Evolutionary conservation across 306 rosid species (phyloP), one percentile per base, ranked within the genome.

Genomic region (Quercus bicolor): DNA sequence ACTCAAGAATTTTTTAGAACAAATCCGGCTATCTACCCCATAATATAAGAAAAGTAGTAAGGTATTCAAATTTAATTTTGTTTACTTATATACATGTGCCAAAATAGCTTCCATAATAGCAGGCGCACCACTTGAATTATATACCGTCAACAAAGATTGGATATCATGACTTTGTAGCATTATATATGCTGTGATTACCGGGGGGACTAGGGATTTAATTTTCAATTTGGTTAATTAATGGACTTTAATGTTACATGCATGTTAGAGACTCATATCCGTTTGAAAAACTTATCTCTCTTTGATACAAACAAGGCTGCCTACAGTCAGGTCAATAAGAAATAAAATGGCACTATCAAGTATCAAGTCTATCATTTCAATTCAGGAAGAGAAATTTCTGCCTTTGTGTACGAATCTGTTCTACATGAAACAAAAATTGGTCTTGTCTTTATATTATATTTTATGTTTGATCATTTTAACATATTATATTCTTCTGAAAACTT

Each of bases 151-250:
- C 21, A 66, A 66, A 29, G 24, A 33, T 66, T 66, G 7, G 12
- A 40, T 1, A 33, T 66, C 10, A 33, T 18, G 51, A 66, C 71
- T 31, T 19, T 18, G 51, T 66, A 66, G 71, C 34, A 12, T 7
- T 6, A 14, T 40, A 40, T 8, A 16, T 66, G 51, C 13, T 33
- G 51, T 66, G 71, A 66, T 66, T 33, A 13, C 13, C 21, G 71
- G 43, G 71, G 43, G 70, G 14, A 43, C 71, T 31, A 65, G n/a
- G 6, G 14, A 1, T 65, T 29, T 16, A 18, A 8, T 65, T 83
- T 70, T 79, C 80, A 79, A 54, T 52, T 75, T 71, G 54, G 72
- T 64, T 64, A 71, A 73, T 64, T 64, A 71, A 73, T 79, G 78
- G 78, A 72, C 59, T 40, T 40, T 40, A 40, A 62, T 70, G 66